Base-by-base conservation (phyloP, 2,329 filamentous ascomycete genomes). In the Akanthomyces uredinophilus region DNA sequence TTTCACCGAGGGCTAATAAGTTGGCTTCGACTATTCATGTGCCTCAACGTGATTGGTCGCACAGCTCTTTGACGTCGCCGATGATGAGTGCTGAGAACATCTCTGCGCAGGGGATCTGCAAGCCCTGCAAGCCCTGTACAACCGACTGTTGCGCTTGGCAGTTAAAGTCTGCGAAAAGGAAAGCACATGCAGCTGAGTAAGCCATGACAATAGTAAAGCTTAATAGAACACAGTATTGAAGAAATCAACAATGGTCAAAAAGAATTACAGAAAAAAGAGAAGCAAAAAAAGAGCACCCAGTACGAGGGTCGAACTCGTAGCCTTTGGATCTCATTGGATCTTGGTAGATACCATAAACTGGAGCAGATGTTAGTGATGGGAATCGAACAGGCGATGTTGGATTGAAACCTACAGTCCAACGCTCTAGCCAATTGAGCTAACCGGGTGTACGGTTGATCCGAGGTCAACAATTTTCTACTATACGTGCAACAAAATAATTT, bases 301-400 rank as follows among this genome's bases (percentile, higher is more conserved):
- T 65, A 72, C 70, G 73, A 73, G 73, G 73, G 71, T 74, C 72
- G 73, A 75, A 75, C 74, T 73, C 73, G 71, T 73, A 75, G 71
- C 74, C 73, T 75, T 75, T 72, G 74, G 74, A 75, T 75, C 37
- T 39, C 37, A 39, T 39, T 39, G 37, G 37, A 39, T 39, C 27
- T 37, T 41, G 41, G 8, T 27, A 7, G 56, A 35, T 46, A 10
- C 57, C 49, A 22, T 60, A 60, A 60, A 60, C 51, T 54, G 35
- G 1, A 8, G 51, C 27, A 29, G 5, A 4, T 3, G 35, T 54
- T 54, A 54, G 51, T 35, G 20, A 20, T 20, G 20, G 51, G 18
- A 13, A 14, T 39, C n/a, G 18, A 54, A 27, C 11, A 54, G 5
- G 22, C 29, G 14, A 22, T 6, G 32, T n/a, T 37, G 37, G 11